Conservation (phyloP, 805 yeast species). For the Kluyveromyces siamensis region DNA sequence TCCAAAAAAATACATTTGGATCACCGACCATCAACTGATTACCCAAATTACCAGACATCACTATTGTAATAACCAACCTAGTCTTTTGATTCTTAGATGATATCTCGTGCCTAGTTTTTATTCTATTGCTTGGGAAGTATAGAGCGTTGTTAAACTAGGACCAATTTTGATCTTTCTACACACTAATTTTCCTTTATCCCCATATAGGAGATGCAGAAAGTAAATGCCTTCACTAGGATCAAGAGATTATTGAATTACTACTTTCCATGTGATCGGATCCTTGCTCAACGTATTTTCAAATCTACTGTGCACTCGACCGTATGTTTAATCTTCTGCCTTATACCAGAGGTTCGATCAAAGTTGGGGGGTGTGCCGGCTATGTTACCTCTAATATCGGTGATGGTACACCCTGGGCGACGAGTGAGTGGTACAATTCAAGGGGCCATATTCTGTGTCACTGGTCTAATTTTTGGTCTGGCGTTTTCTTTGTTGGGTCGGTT, state of each 20-base stretch:
- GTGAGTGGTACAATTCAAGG: conserved; percentile 40
- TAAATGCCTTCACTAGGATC: no score
- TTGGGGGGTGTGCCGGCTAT: conserved; percentile 37
- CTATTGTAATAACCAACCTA: no score
- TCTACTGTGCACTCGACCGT: conserved; percentile 32
- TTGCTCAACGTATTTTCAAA: conserved; percentile 32
- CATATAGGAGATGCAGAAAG: no score
- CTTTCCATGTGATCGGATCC: conserved; percentile 26
- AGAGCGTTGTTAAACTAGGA: no score
- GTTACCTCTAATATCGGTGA: conserved; percentile 38
- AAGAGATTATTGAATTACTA: conserved; percentile 4
- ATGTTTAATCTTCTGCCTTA: conserved; percentile 34
- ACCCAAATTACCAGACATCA: no score
- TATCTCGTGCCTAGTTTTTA: no score
- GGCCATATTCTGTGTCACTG: conserved; percentile 32
- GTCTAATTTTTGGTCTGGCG: conserved; percentile 35
- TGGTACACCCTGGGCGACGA: conserved; percentile 42
- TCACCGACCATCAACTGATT: no score
- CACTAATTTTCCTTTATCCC: no score
- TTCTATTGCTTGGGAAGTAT: no score
- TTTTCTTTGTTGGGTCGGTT: conserved; percentile 35
- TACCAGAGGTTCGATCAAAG: conserved; percentile 27
- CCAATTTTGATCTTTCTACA: no score
- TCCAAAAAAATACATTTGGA: no score
- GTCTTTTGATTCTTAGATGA: no score